Percentiles rank a stretch among this genome's conserved stretches.
These are phyloP conservation scores for Penicillium daleae DNA, from an alignment of 495 filamentous ascomycete species.

Conservation along the genomic window DNA sequence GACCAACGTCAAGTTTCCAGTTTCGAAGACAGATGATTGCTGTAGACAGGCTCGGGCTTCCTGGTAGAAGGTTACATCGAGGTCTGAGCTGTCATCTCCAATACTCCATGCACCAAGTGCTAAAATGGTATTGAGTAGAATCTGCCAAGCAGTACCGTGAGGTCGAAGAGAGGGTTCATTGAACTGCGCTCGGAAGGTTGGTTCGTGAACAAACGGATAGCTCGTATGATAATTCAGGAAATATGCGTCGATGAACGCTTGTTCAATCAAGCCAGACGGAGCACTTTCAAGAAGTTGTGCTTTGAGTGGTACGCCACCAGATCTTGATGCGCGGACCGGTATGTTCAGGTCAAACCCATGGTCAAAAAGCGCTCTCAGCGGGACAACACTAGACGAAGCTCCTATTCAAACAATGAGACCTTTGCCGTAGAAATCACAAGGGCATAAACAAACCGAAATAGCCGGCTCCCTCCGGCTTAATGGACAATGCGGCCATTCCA, in stretches of 20 bases:
- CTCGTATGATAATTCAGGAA: constrained; percentile 57
- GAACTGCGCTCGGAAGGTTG: constrained; percentile 58
- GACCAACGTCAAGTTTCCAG: constrained; percentile 54
- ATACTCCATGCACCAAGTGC: constrained; percentile 58
- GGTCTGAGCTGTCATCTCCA: constrained; percentile 51
- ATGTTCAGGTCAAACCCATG: constrained; percentile 53
- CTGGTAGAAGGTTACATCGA: constrained; percentile 54
- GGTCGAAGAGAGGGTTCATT: constrained; percentile 53
- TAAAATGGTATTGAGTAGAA: constrained; percentile 54
- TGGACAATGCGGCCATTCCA: constrained; percentile 57
- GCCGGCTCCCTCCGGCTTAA: constrained; percentile 52
- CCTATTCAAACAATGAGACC: constrained; percentile 31
- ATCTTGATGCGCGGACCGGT: constrained; percentile 38
- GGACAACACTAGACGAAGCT: constrained; percentile 52
- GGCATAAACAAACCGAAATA: constrained; percentile 47
- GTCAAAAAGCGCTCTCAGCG: constrained; percentile 47
- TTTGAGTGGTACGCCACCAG: constrained; percentile 42
- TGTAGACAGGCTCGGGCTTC: constrained; percentile 49
- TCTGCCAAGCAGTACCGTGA: constrained; percentile 54
- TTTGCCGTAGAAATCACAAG: constrained; percentile 1
- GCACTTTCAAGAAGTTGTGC: constrained; percentile 47
- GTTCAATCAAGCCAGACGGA: constrained; percentile 48
- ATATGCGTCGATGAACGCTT: constrained; percentile 55
- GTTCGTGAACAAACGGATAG: constrained; percentile 60
- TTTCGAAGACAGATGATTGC: constrained; percentile 53